phyloP scores from a whole-genome alignment of 352 stramenopile species.

The Phytophthora kernoviae region DNA sequence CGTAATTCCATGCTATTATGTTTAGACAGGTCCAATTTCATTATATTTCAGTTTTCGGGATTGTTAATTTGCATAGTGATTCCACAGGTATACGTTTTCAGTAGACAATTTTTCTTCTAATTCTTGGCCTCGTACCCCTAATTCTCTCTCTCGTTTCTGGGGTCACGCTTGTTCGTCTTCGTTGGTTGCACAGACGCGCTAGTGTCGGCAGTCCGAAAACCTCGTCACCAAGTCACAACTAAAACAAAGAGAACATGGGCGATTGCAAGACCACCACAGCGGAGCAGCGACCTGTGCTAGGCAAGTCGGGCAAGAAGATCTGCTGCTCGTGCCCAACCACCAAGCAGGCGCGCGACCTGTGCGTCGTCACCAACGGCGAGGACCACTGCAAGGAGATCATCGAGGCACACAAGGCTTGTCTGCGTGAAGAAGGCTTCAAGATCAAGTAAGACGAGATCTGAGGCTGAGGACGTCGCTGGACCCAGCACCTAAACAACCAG shows the following conservation, averaged over 20 bases:
- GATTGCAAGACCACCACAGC: conserved; percentile 41
- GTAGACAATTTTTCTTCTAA: too few relatives aligned
- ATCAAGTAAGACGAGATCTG: conserved; percentile 85
- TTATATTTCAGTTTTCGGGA: too few relatives aligned
- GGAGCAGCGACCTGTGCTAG: conserved; percentile 54
- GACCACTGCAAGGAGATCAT: conserved; percentile 95
- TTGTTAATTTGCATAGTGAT: neutral
- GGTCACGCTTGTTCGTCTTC: conserved; percentile 6
- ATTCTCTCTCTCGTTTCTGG: conserved; percentile 3
- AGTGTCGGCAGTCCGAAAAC: conserved; percentile 26
- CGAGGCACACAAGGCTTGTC: conserved; percentile 97
- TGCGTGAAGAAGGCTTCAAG: conserved; percentile 96
- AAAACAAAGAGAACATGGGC: conserved; percentile 35
- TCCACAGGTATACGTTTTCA: neutral
- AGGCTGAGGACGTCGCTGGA: neutral
- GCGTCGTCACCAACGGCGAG: conserved; percentile 91
- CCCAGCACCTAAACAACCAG: conserved; percentile 2
- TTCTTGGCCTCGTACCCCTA: too few relatives aligned
- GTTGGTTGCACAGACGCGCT: conserved; percentile 22
- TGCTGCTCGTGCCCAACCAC: conserved; percentile 98
- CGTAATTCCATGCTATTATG: neutral
- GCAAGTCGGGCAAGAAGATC: conserved; percentile 98
- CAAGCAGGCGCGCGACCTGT: conserved; percentile 93
- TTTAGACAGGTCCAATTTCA: conserved; percentile 11
- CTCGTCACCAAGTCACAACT: neutral